phyloP scores from a whole-genome alignment of 768 basidiomycete species.

The Russula brevipes region DNA sequence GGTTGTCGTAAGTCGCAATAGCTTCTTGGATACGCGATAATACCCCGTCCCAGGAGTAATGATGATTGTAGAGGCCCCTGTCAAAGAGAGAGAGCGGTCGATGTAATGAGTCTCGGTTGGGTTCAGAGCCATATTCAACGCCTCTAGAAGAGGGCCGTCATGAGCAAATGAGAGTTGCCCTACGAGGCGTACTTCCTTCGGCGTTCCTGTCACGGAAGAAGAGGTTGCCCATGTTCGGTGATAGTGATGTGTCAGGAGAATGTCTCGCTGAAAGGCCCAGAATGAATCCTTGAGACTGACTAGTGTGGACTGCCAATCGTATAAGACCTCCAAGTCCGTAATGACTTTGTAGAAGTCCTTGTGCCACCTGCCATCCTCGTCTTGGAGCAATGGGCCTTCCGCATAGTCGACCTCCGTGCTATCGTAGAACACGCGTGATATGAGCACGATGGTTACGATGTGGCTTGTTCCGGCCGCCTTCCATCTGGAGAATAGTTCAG shows the following conservation, averaged over 20 bases:
- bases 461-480: constrained; percentile 81
- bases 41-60: constrained; percentile 93
- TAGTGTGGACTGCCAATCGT: constrained; percentile 84
- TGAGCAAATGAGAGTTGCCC: constrained; percentile 82
- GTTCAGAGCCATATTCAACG: constrained; percentile 87
- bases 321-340: constrained; percentile 82
- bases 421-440: constrained; percentile 89
- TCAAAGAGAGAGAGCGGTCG: constrained; percentile 87
- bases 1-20: constrained; percentile 87
- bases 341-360: constrained; percentile 97
- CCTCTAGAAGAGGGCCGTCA: constrained; percentile 93
- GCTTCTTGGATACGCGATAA: constrained; percentile 85
- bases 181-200: constrained; percentile 59
- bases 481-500: constrained; percentile 84
- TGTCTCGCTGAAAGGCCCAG: constrained; percentile 88
- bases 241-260: constrained; percentile 84
- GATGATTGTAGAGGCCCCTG: constrained; percentile 76
- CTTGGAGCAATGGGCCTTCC: constrained; percentile 70
- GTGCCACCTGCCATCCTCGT: constrained; percentile 76
- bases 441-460: constrained; percentile 88
- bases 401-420: constrained; percentile 73
- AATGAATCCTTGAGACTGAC: constrained; percentile 84
- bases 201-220: constrained; percentile 34
- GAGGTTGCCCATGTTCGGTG: constrained; percentile 52
- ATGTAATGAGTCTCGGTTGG: constrained; percentile 93